Conservation (phyloP, 345 rosid species). For the Corchorus olitorius region DNA sequence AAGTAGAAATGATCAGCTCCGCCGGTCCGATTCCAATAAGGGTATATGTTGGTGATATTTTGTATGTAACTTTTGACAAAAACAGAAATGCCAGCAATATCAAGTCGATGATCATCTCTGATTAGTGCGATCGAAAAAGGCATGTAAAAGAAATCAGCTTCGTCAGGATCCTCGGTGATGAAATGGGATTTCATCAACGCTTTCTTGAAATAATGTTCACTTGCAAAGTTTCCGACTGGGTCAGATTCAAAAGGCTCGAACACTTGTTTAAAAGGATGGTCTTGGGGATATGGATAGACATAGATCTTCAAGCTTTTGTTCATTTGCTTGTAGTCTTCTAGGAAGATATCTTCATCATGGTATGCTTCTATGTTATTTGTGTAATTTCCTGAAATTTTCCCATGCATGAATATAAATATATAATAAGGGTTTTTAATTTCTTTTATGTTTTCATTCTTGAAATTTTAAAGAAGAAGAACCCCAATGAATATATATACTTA, state of each 20-base stretch:
- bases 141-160: slow-evolving; percentile 57
- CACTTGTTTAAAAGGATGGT: slow-evolving; percentile 48
- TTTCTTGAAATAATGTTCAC: slow-evolving; percentile 60
- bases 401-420: background rate
- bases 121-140: slow-evolving; percentile 57
- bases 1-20: slow-evolving; percentile 64
- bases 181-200: slow-evolving; percentile 52
- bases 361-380: slow-evolving; percentile 36
- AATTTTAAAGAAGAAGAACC: no score
- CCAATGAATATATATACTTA: no score
- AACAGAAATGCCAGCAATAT: slow-evolving; percentile 40
- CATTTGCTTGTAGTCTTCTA: slow-evolving; percentile 21
- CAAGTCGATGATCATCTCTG: slow-evolving; percentile 48
- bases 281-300: slow-evolving; percentile 49
- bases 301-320: slow-evolving; percentile 20
- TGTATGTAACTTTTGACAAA: slow-evolving; percentile 42
- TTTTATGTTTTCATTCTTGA: no score
- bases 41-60: slow-evolving; percentile 43
- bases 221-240: slow-evolving; percentile 51
- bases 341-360: slow-evolving; percentile 48
- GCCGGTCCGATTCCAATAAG: slow-evolving; percentile 55
- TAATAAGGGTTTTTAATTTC: no score
- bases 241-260: slow-evolving; percentile 42
- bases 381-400: slow-evolving; percentile 33
- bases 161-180: slow-evolving; percentile 45